Base-by-base conservation (phyloP, 257 asterid species). In the Solanum peruvianum region DNA sequence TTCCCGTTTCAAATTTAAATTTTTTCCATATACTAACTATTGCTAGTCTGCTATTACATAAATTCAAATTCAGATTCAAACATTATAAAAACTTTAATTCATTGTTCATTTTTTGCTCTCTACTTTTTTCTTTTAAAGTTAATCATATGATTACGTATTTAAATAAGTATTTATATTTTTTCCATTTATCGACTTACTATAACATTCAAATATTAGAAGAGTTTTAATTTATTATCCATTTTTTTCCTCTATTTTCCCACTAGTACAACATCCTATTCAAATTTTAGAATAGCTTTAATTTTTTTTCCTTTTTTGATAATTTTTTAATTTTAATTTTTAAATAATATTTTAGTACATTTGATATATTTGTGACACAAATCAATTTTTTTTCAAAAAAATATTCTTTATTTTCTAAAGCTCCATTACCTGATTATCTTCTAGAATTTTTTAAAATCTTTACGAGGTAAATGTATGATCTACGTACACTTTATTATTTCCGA, bases 401-500 rank as follows among this genome's bases (percentile, higher is more conserved):
- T 62, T 62, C 9, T 62, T 62, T 62, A 11, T 7, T 62, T n/a
- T 62, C 33, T 62, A 5, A n/a, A 62, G 2, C 8, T 15, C 8
- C 0, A 15, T 15, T 49, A 62, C 8, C 27, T 7, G 15, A 62
- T 3, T 8, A 25, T 62, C 16, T 11, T 62, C 7, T n/a, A 25
- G 6, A 62, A 10, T 5, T 3, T n/a, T 25, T 62, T 62, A 4
- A 33, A 33, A 62, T 25, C 9, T 62, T 0, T 15, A n/a, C 16
- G 1, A 62, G 70, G 4, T 62, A 62, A n/a, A n/a, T 25, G 8
- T n/a, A 62, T 11, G 4, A n/a, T 62, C 70, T 2, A 3, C 1
- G 1, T 11, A 62, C 2, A 5, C 1, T 62, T 8, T 23, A 62
- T 4, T n/a, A 1, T n/a, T 11, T 15, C 3, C 7, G n/a, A 3